Conservation (phyloP, 805 yeast genomes). For the Naumovozyma castellii region DNA sequence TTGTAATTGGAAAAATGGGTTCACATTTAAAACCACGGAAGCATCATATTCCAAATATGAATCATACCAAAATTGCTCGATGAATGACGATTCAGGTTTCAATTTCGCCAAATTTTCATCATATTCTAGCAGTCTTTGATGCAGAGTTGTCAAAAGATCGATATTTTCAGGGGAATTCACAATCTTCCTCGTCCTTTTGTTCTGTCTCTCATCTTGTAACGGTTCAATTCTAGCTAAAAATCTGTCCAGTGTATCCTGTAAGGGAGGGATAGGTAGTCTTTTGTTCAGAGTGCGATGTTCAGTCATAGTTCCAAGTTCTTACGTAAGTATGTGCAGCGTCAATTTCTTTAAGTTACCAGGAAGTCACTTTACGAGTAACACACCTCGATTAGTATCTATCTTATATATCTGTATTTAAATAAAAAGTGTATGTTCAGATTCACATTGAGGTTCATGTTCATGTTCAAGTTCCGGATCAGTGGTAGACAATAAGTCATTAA, state of each 20-base stretch:
- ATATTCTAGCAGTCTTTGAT: constrained; percentile 44
- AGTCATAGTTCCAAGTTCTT: too few relatives aligned
- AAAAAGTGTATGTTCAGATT: too few relatives aligned
- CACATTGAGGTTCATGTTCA: too few relatives aligned
- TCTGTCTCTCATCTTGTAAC: constrained; percentile 69
- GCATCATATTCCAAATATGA: constrained; percentile 80
- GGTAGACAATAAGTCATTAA: too few relatives aligned
- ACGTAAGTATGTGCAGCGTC: too few relatives aligned
- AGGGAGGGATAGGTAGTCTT: constrained; percentile 67
- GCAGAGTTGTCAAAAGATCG: constrained; percentile 42
- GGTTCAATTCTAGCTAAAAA: constrained; percentile 67
- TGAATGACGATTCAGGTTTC: constrained; percentile 61
- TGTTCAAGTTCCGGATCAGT: too few relatives aligned
- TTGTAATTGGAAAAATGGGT: constrained; percentile 82
- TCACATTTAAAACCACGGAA: constrained; percentile 83
- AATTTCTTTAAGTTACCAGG: too few relatives aligned
- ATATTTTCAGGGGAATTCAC: constrained; percentile 19
- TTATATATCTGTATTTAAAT: too few relatives aligned
- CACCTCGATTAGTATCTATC: too few relatives aligned
- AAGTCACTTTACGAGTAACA: too few relatives aligned
- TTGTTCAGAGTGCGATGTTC: background rate
- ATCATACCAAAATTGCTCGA: constrained; percentile 93
- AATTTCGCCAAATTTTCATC: constrained; percentile 59
- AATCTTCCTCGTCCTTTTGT: constrained; percentile 48
- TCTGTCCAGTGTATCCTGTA: constrained; percentile 53